These are phyloP conservation scores for Trichodelitschia bisporula DNA, from an alignment of 495 filamentous ascomycete genomes.

Conservation along the genomic window DNA sequence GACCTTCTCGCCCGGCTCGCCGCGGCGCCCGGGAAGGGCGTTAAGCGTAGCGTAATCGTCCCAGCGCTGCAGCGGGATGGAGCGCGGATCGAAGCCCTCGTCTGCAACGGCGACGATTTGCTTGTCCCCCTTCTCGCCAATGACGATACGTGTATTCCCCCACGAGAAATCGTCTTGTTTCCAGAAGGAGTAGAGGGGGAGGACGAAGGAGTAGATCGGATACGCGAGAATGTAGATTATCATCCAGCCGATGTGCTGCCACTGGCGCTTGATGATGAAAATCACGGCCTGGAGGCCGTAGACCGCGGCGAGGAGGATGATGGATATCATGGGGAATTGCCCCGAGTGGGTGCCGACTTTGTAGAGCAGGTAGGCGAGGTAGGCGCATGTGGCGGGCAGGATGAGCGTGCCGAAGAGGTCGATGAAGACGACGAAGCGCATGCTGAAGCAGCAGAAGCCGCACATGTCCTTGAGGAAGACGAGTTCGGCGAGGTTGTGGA, in stretches of 20 bases:
- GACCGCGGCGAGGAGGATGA: constrained; percentile 68
- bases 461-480: constrained; percentile 76
- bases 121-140: constrained; percentile 78
- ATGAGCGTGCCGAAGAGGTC: constrained; percentile 88
- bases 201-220: constrained; percentile 77
- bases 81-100: constrained; percentile 68
- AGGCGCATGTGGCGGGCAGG: constrained; percentile 73
- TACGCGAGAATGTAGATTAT: constrained; percentile 88
- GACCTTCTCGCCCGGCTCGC: constrained; percentile 40
- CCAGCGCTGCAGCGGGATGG: constrained; percentile 87
- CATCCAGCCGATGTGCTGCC: constrained; percentile 98
- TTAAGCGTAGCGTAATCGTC: constrained; percentile 90
- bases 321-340: constrained; percentile 63
- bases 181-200: constrained; percentile 97
- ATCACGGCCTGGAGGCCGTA: constrained; percentile 92
- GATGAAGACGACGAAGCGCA: constrained; percentile 92
- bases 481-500: constrained; percentile 84
- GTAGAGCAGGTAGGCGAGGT: constrained; percentile 80
- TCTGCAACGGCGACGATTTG: constrained; percentile 56
- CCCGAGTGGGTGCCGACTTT: constrained; percentile 41
- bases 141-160: constrained; percentile 94
- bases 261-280: constrained; percentile 87
- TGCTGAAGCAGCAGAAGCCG: constrained; percentile 97
- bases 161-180: constrained; percentile 95
- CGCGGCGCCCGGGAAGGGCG: constrained; percentile 76